phyloP scores from a whole-genome alignment of 2,329 filamentous ascomycete genomes.

The Colletotrichum simmondsii region DNA sequence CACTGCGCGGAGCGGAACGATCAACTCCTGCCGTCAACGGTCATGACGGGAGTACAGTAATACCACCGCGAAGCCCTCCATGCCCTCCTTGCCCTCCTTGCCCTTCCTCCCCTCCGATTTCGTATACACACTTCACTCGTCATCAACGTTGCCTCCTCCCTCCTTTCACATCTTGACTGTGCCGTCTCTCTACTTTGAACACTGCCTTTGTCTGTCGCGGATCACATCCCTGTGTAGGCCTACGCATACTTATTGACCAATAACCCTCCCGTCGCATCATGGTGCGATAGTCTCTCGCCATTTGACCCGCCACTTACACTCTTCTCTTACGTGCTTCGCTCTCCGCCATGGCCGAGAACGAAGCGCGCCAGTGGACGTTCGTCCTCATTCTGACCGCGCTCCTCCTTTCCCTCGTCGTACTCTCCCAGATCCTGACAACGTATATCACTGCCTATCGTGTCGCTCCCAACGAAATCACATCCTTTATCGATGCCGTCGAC shows the following conservation, averaged over 20 bases:
- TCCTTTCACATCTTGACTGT: not conserved
- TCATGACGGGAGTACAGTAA: not conserved
- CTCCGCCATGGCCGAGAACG: constrained; percentile 61
- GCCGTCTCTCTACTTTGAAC: not conserved
- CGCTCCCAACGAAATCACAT: constrained; percentile 67
- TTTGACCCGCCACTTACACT: not conserved
- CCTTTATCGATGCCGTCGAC: constrained; percentile 70
- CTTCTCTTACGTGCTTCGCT: constrained; percentile 11
- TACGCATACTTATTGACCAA: not conserved
- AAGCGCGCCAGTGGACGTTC: constrained; percentile 66
- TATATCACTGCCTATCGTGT: constrained; percentile 67
- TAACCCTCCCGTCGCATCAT: constrained; percentile 16
- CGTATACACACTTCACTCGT: constrained; percentile 26
- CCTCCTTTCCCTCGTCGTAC: constrained; percentile 64
- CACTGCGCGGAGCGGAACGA: not conserved
- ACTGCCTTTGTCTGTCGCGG: not conserved
- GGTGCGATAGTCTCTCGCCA: constrained; percentile 6
- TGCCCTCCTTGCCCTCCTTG: constrained; percentile 23
- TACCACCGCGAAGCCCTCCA: not conserved
- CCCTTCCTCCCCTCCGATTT: constrained; percentile 9
- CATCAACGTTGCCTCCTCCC: constrained; percentile 29
- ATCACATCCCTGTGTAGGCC: not conserved
- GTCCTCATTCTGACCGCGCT: constrained; percentile 69
- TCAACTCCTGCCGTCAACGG: not conserved
- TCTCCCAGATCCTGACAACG: constrained; percentile 61